These are phyloP conservation scores for Eucalyptus curtisii DNA, from an alignment of 345 rosid species.

Conservation along the genomic window DNA sequence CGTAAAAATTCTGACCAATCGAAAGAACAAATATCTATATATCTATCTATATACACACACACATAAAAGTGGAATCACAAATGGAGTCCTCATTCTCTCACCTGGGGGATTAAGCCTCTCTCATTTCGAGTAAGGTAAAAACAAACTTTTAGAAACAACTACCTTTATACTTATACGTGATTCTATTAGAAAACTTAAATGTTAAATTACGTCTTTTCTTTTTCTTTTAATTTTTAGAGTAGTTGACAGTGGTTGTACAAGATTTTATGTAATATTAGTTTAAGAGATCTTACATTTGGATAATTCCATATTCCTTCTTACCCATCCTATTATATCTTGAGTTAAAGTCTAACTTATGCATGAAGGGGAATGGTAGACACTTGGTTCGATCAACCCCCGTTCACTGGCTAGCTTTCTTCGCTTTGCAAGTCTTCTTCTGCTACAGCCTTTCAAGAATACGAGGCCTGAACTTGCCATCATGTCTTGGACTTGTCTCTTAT, in stretches of 20 bases:
- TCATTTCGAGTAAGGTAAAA: not conserved
- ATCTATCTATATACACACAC: not conserved
- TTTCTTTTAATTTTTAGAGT: accelerated
- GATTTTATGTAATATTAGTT: not conserved
- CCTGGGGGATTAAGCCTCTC: not conserved
- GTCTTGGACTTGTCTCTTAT: not conserved
- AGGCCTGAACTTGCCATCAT: not conserved
- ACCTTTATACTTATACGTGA: not conserved
- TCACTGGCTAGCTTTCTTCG: not conserved
- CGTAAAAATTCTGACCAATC: not conserved
- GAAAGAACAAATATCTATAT: not conserved
- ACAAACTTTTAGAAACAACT: not conserved
- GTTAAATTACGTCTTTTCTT: not conserved
- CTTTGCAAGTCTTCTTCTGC: not conserved
- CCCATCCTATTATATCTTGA: not conserved
- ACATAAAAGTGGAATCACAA: not conserved
- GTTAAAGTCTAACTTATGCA: not conserved
- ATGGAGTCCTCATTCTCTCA: not conserved
- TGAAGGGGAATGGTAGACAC: not conserved
- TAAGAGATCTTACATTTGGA: not conserved
- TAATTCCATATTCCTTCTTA: not conserved
- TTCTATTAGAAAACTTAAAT: not conserved
- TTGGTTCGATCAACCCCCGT: not conserved
- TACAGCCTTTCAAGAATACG: not conserved
- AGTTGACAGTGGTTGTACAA: not conserved